Evolutionary conservation across 2,329 filamentous ascomycete species (phyloP), one percentile per base, ranked within the genome.

Genomic region (Orbilia blumenaviensis): DNA sequence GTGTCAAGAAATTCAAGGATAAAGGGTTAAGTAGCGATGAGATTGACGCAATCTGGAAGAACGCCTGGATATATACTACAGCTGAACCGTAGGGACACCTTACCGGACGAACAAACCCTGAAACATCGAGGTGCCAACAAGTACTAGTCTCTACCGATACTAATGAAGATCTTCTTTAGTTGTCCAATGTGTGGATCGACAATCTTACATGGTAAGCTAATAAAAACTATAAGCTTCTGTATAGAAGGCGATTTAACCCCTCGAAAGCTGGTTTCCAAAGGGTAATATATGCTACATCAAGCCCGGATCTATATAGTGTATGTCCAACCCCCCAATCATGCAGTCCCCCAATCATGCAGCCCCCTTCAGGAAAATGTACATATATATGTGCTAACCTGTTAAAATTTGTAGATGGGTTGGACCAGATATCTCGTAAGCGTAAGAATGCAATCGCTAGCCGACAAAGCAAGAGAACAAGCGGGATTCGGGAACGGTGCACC

Each of bases 31-130:
- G 29, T 16, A 29, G 27, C 8, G 14, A 56, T 4, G 71, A 75
- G 16, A 75, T 75, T 14, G 16, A 38, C n/a, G n/a, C 38, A 10
- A 60, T 75, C 8, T 75, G 63, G 71, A 75, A 68, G 44, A 18
- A 75, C 44, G 54, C 71, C 48, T 75, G 71, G 71, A 75, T 75
- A 21, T 75, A 75, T 25, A 75, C 71, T 3, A 75, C 71, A 7
- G 71, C 71, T 34, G 71, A 75, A 29, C 71, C 71, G 71, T 75
- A 25, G 25, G 52, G n/a, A n/a, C n/a, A n/a, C n/a, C n/a, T n/a
- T n/a, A n/a, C n/a, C n/a, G n/a, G n/a, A n/a, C n/a, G n/a, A n/a
- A n/a, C n/a, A n/a, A n/a, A n/a, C n/a, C n/a, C n/a, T n/a, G n/a
- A n/a, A n/a, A n/a, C n/a, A n/a, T n/a, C n/a, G n/a, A n/a, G n/a